Evolutionary conservation across 352 stramenopile species (phyloP).

Genomic region (Pythium brachiatum): DNA sequence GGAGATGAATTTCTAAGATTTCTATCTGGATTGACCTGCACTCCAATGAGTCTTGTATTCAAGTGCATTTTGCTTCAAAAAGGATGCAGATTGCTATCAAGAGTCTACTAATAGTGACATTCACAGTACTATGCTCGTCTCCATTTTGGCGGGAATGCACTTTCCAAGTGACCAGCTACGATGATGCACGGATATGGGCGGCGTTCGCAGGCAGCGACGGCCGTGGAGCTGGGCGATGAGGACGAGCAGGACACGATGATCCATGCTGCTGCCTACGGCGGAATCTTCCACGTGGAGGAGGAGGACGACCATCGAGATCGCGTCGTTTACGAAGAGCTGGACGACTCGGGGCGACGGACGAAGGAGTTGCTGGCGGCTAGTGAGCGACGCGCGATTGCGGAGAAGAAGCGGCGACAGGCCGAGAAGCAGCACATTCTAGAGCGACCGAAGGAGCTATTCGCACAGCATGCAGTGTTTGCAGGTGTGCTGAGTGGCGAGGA

Average conservation of each 20-base stretch:
- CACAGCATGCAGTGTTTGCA: slow-evolving; percentile 24
- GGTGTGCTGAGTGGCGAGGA: slow-evolving; percentile 21
- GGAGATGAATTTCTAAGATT: neutral
- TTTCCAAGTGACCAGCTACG: neutral
- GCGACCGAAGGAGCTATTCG: slow-evolving; percentile 43
- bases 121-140: neutral
- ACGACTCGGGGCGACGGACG: slow-evolving; percentile 26
- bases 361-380: slow-evolving; percentile 25
- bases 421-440: slow-evolving; percentile 20
- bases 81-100: neutral
- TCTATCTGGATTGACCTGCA: neutral
- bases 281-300: slow-evolving; percentile 14
- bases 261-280: neutral
- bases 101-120: neutral
- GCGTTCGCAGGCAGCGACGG: neutral
- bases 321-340: slow-evolving; percentile 65
- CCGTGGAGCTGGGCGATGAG: neutral
- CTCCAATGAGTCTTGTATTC: neutral
- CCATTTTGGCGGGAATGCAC: slow-evolving; percentile 1
- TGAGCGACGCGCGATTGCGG: slow-evolving; percentile 8
- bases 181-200: slow-evolving; percentile 1
- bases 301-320: slow-evolving; percentile 36
- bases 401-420: neutral
- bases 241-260: slow-evolving; percentile 1
- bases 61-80: neutral